A percentile compares a stretch with the other conserved stretches of the same genome.
These are phyloP conservation scores for Hymenoscyphus salicellus DNA, from an alignment of 2,329 filamentous ascomycete species.

Conservation along the genomic window DNA sequence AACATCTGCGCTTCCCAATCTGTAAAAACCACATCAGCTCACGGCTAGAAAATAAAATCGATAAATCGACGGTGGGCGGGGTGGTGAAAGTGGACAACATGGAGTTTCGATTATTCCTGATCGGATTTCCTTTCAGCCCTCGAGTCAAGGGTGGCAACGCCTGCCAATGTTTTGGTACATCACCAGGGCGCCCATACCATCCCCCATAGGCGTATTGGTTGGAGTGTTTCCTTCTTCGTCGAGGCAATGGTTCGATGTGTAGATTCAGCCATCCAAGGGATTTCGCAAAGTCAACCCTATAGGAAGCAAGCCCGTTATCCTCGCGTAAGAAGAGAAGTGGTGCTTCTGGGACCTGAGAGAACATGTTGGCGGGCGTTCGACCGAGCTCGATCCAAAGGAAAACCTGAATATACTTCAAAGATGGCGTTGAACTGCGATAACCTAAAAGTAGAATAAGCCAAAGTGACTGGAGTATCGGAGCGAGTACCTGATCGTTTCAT, in stretches of 20 bases:
- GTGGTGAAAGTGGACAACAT: neutral
- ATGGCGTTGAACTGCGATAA: too few relatives aligned
- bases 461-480: too few relatives aligned
- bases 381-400: neutral
- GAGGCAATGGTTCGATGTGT: neutral
- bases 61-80: neutral
- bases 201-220: neutral
- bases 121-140: neutral
- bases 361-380: neutral
- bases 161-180: neutral
- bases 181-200: neutral
- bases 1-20: neutral
- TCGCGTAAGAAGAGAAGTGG: neutral
- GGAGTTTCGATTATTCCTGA: neutral
- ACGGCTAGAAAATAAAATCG: neutral
- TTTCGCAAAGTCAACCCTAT: neutral
- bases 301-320: neutral
- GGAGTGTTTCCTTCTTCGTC: too few relatives aligned
- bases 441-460: too few relatives aligned
- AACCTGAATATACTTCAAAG: too few relatives aligned
- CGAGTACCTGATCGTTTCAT: too few relatives aligned
- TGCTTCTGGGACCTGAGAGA: neutral
- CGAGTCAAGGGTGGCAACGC: neutral
- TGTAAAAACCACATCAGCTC: neutral
- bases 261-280: neutral